Conservation (phyloP, 2,329 filamentous ascomycete genomes). For the Trichoderma atroviride region DNA sequence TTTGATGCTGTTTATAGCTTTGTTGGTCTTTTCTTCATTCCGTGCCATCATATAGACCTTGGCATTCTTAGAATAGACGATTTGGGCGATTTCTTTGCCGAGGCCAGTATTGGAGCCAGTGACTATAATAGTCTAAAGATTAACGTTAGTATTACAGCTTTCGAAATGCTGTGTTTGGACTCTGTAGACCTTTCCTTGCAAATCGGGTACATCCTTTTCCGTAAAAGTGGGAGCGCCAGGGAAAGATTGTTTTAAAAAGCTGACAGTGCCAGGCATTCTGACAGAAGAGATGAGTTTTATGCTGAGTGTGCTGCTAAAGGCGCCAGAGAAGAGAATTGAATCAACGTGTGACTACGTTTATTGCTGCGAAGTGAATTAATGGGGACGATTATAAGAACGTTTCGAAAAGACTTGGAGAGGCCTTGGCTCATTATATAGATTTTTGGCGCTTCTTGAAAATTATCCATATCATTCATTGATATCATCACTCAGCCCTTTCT, state of each 20-base stretch:
- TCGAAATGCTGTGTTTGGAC: background rate
- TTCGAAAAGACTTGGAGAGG: background rate
- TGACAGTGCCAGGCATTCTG: slow-evolving; percentile 23
- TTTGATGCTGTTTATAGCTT: slow-evolving; percentile 49
- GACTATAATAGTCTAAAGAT: slow-evolving; percentile 51
- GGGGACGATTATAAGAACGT: background rate
- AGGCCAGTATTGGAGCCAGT: slow-evolving; percentile 48
- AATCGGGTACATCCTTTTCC: slow-evolving; percentile 65
- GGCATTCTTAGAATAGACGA: slow-evolving; percentile 57
- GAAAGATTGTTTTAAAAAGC: slow-evolving; percentile 24
- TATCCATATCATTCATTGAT: background rate
- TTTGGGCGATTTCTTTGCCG: slow-evolving; percentile 53
- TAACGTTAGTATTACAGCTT: background rate
- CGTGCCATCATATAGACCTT: slow-evolving; percentile 58
- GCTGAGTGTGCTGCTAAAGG: background rate
- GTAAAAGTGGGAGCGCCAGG: slow-evolving; percentile 26
- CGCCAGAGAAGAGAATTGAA: background rate
- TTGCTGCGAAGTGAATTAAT: background rate
- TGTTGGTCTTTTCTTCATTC: slow-evolving; percentile 44
- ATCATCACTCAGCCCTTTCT: background rate
- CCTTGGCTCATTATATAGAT: background rate
- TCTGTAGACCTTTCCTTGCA: slow-evolving; percentile 50
- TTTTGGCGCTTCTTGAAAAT: background rate
- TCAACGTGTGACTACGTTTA: background rate
- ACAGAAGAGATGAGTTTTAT: too few species aligned